Percentiles rank a stretch among this genome's conserved stretches.
These are phyloP conservation scores for Anthostomella pinea DNA, from an alignment of 2,329 filamentous ascomycete genomes.

Conservation along the genomic window DNA sequence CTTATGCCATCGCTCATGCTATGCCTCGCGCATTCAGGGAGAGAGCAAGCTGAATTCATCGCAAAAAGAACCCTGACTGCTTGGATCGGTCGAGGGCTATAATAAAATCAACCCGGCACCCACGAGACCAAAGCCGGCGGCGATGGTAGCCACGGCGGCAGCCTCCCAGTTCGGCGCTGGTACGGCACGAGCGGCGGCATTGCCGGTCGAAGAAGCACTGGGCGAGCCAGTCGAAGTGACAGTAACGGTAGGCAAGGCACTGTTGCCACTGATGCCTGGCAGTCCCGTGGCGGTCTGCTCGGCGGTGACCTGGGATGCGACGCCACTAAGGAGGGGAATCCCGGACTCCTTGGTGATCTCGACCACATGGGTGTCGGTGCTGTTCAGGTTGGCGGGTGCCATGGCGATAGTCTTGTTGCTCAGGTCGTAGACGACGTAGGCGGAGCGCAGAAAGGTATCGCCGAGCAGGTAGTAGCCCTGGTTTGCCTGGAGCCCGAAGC, in stretches of 20 bases:
- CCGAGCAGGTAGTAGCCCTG: constrained; percentile 42
- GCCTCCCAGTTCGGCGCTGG: constrained; percentile 23
- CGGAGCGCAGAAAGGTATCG: constrained; percentile 46
- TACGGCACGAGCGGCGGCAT: constrained; percentile 15
- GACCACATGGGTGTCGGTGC: constrained; percentile 41
- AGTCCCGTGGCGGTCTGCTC: constrained; percentile 22
- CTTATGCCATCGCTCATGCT: too few species aligned
- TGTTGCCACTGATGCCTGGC: constrained; percentile 10
- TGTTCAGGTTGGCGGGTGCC: constrained; percentile 51
- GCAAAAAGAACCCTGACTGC: too few species aligned
- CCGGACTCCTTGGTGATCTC: constrained; percentile 40
- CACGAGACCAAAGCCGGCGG: constrained; percentile 24
- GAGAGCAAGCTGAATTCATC: too few species aligned
- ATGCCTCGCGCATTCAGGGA: too few species aligned
- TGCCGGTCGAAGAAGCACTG: constrained; percentile 14
- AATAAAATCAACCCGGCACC: constrained; percentile 25
- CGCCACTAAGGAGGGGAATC: constrained; percentile 45
- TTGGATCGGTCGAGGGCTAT: constrained; percentile 8
- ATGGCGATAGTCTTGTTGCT: constrained; percentile 48
- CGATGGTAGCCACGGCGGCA: constrained; percentile 15
- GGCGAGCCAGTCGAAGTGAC: constrained; percentile 3
- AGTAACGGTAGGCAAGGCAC: constrained; percentile 8
- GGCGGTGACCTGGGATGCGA: constrained; percentile 34
- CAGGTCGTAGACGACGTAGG: constrained; percentile 56
- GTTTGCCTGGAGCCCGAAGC: constrained; percentile 51